Evolutionary conservation across 108 stramenopile species (phyloP), one percentile per base, ranked within the genome.

Genomic region (Mediolabrus comicus): DNA sequence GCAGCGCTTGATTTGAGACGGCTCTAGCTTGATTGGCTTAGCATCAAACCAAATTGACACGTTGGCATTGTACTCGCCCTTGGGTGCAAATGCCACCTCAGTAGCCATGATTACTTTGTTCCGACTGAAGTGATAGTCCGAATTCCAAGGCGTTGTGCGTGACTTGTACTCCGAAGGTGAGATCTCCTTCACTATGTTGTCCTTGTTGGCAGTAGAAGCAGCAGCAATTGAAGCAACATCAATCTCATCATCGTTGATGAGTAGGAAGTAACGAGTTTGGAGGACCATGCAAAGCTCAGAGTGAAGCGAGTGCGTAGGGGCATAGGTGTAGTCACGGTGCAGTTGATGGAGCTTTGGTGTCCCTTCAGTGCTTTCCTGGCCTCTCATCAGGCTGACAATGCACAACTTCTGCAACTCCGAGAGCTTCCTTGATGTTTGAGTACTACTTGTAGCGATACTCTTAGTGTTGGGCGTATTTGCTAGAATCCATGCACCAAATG

Each of bases 211-310:
- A 24, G 46, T 7, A 22, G 46, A 5, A 9, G 46, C 22, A 22
- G 46, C 22, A 9, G 46, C 7, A 0, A 49, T 49, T 17, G 22
- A 6, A 9, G 6, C 19, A 4, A 17, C 17, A 43, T 43, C 13
- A 43, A 6, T 17, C 2, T 17, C 11, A 6, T 43, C 41, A 0
- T 24, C 46, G 9, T 49, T n/a, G 22, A 22, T 17, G 19, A 88
- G 39, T 13, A 64, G 57, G 74, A 92, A 95, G 59, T 84, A 87
- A 28, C 87, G 74, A 32, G 86, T 83, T 51, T 90, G 89, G 34
- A 95, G 84, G 16, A 91, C 81, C 91, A 95, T 89, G 72, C 94
- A 95, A 17, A 91, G 79, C 62, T 87, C 87, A 31, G 81, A 83
- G 46, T 79, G 74, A 65, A 95, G 84, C 13, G 81, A 28, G 64